Percentiles rank a stretch among this genome's conserved stretches.
Conservation (phyloP, 2,329 filamentous ascomycete species). For the Lojkania enalia region DNA sequence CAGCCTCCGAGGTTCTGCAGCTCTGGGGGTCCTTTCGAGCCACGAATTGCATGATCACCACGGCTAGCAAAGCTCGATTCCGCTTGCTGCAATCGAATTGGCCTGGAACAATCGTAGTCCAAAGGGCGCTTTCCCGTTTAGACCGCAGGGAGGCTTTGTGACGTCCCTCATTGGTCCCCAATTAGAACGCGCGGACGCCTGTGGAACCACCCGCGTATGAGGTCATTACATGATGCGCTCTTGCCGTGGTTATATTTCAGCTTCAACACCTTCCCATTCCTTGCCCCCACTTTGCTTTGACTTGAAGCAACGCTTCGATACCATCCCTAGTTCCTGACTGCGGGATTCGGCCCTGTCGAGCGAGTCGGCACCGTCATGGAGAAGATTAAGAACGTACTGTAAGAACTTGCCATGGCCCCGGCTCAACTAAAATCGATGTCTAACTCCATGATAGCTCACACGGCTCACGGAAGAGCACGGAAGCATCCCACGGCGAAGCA, state of each 20-base stretch:
- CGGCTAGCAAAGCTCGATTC: not conserved
- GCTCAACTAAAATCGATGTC: not conserved
- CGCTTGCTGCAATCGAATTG: not conserved
- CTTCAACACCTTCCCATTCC: not conserved
- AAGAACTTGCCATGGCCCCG: slow-evolving; percentile 17
- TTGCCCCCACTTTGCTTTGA: not conserved
- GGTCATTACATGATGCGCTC: slow-evolving; percentile 9
- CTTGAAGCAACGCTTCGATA: not conserved
- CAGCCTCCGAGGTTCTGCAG: no score
- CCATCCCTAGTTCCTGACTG: not conserved
- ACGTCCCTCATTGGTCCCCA: not conserved
- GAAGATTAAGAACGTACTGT: slow-evolving; percentile 52
- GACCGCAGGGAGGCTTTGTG: not conserved
- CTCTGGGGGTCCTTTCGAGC: no score
- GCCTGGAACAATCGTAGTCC: not conserved
- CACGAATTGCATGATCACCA: no score
- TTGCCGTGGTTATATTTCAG: not conserved
- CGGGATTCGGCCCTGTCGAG: not conserved
- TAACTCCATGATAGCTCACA: slow-evolving; percentile 24
- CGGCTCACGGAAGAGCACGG: slow-evolving; percentile 39
- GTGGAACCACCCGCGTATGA: slow-evolving; percentile 15
- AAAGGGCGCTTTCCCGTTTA: not conserved
- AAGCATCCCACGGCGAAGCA: slow-evolving; percentile 33
- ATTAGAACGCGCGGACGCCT: not conserved
- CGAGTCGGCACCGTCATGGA: slow-evolving; percentile 39